A percentile compares a stretch with the other conserved stretches of the same genome.
These are phyloP conservation scores for Fraxinus albicans DNA, from an alignment of 305 asterid species.

Conservation along the genomic window DNA sequence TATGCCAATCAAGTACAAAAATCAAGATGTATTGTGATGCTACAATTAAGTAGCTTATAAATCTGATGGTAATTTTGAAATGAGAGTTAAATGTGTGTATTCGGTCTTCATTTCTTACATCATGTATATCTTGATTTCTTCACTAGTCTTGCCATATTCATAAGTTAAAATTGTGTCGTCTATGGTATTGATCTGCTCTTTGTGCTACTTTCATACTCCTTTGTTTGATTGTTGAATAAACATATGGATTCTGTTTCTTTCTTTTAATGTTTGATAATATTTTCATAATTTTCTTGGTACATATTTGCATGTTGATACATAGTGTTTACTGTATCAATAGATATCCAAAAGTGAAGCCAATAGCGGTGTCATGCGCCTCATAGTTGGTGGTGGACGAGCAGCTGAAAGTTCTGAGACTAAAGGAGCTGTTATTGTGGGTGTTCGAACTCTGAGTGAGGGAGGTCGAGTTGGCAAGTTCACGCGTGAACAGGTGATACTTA, in stretches of 20 bases:
- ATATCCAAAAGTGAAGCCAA: slow-evolving; percentile 86
- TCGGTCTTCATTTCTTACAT: slow-evolving; percentile 8
- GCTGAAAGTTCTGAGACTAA: slow-evolving; percentile 75
- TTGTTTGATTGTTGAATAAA: slow-evolving; percentile 18
- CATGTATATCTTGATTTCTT: slow-evolving; percentile 2
- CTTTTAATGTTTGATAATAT: background rate
- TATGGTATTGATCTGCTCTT: slow-evolving; percentile 21
- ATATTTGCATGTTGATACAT: slow-evolving; percentile 20
- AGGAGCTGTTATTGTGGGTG: slow-evolving; percentile 97
- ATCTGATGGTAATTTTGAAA: slow-evolving; percentile 11
- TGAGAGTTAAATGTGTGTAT: background rate
- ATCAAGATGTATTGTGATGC: background rate
- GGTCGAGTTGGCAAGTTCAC: slow-evolving; percentile 96
- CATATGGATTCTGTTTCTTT: background rate
- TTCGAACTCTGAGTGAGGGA: slow-evolving; percentile 97
- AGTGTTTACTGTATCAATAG: slow-evolving; percentile 37
- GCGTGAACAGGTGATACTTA: slow-evolving; percentile 83
- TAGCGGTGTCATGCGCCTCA: slow-evolving; percentile 98
- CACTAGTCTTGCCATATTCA: background rate
- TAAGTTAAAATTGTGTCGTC: background rate
- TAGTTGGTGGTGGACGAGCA: slow-evolving; percentile 99
- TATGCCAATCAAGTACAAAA: background rate
- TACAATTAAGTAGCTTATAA: background rate
- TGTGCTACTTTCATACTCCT: slow-evolving; percentile 14
- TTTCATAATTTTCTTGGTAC: slow-evolving; percentile 13